Percentiles rank a stretch among this genome's conserved stretches.
These are phyloP conservation scores for Polyporus arcularius DNA, from an alignment of 768 basidiomycete genomes.

Conservation along the genomic window DNA sequence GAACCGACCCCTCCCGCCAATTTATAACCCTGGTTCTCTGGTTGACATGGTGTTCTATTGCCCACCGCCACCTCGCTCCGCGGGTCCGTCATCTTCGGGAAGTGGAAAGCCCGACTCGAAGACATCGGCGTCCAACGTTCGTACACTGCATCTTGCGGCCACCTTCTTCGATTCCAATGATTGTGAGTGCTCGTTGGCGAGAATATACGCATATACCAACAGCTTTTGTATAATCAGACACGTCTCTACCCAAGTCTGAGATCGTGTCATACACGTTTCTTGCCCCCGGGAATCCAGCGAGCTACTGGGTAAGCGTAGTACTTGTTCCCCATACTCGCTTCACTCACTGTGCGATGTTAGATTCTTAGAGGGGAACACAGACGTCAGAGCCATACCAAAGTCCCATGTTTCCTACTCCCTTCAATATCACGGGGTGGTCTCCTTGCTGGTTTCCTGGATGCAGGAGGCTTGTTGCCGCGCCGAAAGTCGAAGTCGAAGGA, in stretches of 20 bases:
- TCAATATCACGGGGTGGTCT: constrained; percentile 36
- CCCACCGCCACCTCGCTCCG: constrained; percentile 14
- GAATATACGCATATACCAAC: neutral
- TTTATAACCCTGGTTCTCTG: constrained; percentile 42
- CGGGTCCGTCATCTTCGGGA: constrained; percentile 24
- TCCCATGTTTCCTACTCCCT: constrained; percentile 49
- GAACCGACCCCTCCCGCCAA: constrained; percentile 46
- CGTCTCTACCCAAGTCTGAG: constrained; percentile 38
- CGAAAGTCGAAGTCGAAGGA: constrained; percentile 37
- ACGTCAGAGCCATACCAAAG: constrained; percentile 45
- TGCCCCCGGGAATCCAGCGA: constrained; percentile 22
- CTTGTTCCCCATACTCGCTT: neutral
- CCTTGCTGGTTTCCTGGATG: constrained; percentile 50
- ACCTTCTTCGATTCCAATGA: constrained; percentile 62
- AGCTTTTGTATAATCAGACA: constrained; percentile 26
- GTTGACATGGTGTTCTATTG: constrained; percentile 48
- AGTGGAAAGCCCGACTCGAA: constrained; percentile 20
- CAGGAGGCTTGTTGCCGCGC: constrained; percentile 42
- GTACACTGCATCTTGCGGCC: constrained; percentile 49
- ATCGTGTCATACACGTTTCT: constrained; percentile 33
- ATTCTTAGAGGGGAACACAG: constrained; percentile 7
- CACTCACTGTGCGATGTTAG: constrained; percentile 1
- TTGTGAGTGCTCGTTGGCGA: constrained; percentile 43
- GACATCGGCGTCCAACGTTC: constrained; percentile 21
- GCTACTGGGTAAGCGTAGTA: constrained; percentile 40